Conservation (phyloP, 1,139 yeast genomes). For the Blastobotrys ciferrii region DNA sequence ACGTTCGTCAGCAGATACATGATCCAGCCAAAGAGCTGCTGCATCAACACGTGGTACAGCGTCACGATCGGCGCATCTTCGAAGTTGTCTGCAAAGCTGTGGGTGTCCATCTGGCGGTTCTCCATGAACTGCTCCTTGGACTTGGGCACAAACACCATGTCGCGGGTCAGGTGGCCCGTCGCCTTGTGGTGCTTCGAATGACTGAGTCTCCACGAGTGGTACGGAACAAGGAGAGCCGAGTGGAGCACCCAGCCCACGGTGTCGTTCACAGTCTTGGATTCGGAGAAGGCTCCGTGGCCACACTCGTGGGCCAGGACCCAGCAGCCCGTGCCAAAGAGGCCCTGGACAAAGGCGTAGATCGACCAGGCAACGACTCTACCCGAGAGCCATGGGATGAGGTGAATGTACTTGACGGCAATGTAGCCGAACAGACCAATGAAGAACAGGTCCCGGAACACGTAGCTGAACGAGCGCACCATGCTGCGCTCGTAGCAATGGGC, state of each 20-base stretch:
- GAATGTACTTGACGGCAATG: conserved; percentile 55
- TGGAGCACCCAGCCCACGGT: conserved; percentile 80
- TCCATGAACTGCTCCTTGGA: conserved; percentile 53
- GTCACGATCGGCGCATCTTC: conserved; percentile 76
- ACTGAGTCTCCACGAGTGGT: conserved; percentile 80
- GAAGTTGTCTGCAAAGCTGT: conserved; percentile 47
- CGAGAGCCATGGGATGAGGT: conserved; percentile 44
- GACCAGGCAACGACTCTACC: conserved; percentile 60
- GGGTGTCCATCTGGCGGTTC: conserved; percentile 15
- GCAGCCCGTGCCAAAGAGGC: conserved; percentile 71
- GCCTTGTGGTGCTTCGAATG: conserved; percentile 88
- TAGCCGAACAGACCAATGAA: conserved; percentile 52
- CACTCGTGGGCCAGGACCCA: conserved; percentile 92
- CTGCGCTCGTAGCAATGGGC: conserved; percentile 72
- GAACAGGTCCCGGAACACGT: conserved; percentile 63
- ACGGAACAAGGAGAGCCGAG: conserved; percentile 75
- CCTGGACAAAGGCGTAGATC: conserved; percentile 53
- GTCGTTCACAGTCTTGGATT: conserved; percentile 67
- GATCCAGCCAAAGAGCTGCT: conserved; percentile 78
- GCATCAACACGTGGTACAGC: conserved; percentile 53
- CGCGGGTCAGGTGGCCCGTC: conserved; percentile 76
- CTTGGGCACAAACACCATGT: conserved; percentile 79
- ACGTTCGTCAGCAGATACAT: conserved; percentile 65
- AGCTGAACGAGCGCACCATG: conserved; percentile 53
- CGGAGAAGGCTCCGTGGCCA: conserved; percentile 84